Percentiles rank a stretch among this genome's conserved stretches.
Conservation (phyloP, 805 yeast species). For the Lachancea cidri region DNA sequence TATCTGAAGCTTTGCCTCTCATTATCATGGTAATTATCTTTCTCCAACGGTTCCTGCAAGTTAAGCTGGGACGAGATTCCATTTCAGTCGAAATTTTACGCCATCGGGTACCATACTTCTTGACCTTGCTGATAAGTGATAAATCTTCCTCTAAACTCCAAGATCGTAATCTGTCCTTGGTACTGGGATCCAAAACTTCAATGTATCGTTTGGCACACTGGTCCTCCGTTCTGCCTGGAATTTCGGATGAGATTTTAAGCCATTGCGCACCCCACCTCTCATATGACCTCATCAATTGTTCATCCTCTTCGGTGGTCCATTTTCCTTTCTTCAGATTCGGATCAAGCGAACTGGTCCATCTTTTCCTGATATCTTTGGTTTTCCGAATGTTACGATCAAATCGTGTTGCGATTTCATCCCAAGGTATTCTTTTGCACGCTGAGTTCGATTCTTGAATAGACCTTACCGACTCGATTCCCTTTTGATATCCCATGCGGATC, state of each 20-base stretch:
- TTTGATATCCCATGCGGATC: conserved; percentile 30
- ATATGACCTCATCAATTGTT: conserved; percentile 55
- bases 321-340: conserved; percentile 78
- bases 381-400: conserved; percentile 50
- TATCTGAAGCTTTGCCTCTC: conserved; percentile 53
- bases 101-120: conserved; percentile 82
- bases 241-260: conserved; percentile 74
- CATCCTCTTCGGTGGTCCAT: conserved; percentile 84
- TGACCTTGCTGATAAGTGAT: conserved; percentile 59
- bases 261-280: conserved; percentile 71
- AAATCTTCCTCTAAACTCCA: conserved; percentile 82
- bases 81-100: conserved; percentile 67
- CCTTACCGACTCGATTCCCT: conserved; percentile 32
- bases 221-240: conserved; percentile 86
- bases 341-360: conserved; percentile 84
- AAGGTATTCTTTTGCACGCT: conserved; percentile 40
- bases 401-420: conserved; percentile 54
- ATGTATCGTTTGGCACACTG: conserved; percentile 90
- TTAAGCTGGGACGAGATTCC: conserved; percentile 77
- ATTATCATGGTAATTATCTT: conserved; percentile 74
- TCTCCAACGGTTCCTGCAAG: conserved; percentile 92
- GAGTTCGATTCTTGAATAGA: conserved; percentile 26
- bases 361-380: conserved; percentile 76
- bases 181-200: conserved; percentile 80
- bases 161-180: conserved; percentile 67